These are phyloP conservation scores for Apiospora hydei DNA, from an alignment of 2,329 filamentous ascomycete species.

Conservation along the genomic window DNA sequence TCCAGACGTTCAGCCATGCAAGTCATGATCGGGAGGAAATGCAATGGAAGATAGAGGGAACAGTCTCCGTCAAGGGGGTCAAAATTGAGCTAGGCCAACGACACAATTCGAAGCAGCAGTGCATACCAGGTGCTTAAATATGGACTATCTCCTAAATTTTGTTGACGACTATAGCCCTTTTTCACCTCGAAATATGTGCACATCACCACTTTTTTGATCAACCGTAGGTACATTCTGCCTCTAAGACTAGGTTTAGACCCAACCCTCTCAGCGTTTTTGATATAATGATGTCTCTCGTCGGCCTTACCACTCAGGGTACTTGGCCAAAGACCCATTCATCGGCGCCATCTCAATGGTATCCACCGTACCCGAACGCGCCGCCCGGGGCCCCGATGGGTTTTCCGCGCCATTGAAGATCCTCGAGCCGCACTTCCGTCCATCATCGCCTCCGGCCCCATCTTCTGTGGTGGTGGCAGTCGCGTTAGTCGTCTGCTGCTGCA, in stretches of 20 bases:
- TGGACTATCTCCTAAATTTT: background rate
- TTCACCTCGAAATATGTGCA: background rate
- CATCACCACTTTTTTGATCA: background rate
- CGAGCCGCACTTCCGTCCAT: background rate
- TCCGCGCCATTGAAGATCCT: background rate
- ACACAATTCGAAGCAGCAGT: too few relatives aligned
- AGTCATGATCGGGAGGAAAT: background rate
- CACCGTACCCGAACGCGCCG: background rate
- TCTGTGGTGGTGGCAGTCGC: background rate
- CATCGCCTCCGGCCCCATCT: background rate
- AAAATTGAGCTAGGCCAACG: too few relatives aligned
- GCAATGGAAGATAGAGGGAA: background rate
- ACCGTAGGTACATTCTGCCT: background rate
- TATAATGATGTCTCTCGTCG: background rate
- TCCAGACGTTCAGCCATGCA: background rate
- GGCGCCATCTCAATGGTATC: background rate
- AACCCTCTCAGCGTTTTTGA: background rate
- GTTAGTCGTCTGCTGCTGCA: background rate
- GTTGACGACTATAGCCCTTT: too few relatives aligned
- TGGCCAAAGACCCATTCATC: background rate
- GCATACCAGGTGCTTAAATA: too few relatives aligned
- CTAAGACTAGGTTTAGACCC: background rate
- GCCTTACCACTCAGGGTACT: background rate
- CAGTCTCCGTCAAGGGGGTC: background rate
- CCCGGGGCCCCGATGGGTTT: background rate